phyloP scores from a whole-genome alignment of 768 basidiomycete genomes.

The Russula vinacea region DNA sequence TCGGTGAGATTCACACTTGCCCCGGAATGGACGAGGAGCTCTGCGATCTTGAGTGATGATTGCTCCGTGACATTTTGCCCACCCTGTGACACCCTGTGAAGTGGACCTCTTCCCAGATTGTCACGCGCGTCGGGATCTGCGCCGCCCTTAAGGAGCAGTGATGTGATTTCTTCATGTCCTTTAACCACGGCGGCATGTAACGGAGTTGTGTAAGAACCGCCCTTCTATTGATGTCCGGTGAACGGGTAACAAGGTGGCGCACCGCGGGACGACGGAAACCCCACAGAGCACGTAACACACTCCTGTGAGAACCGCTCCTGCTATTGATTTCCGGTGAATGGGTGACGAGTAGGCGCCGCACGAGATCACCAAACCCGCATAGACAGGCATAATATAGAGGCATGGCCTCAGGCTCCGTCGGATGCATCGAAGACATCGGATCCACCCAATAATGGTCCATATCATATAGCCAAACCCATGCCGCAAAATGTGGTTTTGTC shows the following conservation, averaged over 20 bases:
- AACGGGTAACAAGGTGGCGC: not conserved
- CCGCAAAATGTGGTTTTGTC: constrained; percentile 1
- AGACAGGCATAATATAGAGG: constrained; percentile 19
- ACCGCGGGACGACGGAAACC: not conserved
- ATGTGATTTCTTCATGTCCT: not conserved
- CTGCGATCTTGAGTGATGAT: not conserved
- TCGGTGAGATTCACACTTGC: not conserved
- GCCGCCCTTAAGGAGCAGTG: not conserved
- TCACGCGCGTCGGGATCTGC: not conserved
- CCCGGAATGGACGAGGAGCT: not conserved
- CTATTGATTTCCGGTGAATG: too few species aligned
- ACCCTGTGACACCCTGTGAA: not conserved
- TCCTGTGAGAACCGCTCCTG: too few species aligned
- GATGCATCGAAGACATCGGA: not conserved
- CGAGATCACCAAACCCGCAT: not conserved
- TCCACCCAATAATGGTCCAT: constrained; percentile 10
- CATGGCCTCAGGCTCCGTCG: not conserved
- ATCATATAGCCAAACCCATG: constrained; percentile 18
- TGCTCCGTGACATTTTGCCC: not conserved
- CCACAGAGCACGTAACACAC: too few species aligned
- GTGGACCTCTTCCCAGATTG: not conserved
- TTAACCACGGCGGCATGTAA: not conserved
- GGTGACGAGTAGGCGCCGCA: too few species aligned
- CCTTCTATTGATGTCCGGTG: not conserved
- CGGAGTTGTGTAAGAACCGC: not conserved